Conservation (phyloP, 345 rosid species). For the Leavenworthia alabamica region DNA sequence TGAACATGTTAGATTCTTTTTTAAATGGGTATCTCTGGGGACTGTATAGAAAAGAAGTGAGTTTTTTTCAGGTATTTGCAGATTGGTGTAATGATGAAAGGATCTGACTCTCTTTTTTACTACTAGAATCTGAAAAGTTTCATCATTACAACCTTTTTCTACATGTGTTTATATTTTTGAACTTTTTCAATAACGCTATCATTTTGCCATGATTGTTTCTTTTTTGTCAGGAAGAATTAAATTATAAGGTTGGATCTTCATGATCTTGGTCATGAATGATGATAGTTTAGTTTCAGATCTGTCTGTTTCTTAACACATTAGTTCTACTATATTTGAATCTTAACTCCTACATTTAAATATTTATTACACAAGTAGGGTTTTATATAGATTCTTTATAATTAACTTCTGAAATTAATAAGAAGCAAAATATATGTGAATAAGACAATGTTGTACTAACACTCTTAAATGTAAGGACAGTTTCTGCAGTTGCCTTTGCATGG, state of each 20-base stretch:
- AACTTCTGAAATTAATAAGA: not conserved
- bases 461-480: not conserved
- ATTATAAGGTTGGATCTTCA: conserved; percentile 11
- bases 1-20: not conserved
- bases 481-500: conserved; percentile 12
- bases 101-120: conserved; percentile 39
- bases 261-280: conserved; percentile 16
- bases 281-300: conserved; percentile 42
- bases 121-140: conserved; percentile 30
- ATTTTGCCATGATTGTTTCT: conserved; percentile 28
- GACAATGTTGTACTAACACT: not conserved
- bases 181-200: conserved; percentile 25
- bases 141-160: conserved; percentile 43
- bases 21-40: conserved; percentile 10
- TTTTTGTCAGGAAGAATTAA: conserved; percentile 17
- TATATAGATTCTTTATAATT: not conserved
- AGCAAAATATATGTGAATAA: not conserved
- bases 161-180: not conserved
- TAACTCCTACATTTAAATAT: not conserved
- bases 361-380: conserved; percentile 15
- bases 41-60: not conserved
- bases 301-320: conserved; percentile 1
- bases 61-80: conserved; percentile 25
- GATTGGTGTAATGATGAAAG: conserved; percentile 64
- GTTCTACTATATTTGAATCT: conserved; percentile 2